phyloP scores from a whole-genome alignment of 78 protist species.

The Speleostelium caveatum region DNA sequence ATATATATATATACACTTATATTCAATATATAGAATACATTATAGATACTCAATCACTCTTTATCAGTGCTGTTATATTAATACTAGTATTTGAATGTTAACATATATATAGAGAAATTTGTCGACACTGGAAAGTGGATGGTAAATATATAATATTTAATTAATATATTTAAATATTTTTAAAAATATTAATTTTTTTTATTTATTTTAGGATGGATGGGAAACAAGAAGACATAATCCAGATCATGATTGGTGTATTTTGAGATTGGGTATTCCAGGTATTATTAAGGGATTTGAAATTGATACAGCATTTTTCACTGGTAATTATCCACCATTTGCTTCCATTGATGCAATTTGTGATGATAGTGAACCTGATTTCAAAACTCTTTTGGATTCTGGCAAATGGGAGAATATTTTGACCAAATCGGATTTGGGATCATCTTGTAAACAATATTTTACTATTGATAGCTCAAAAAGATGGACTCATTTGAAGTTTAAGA shows the following conservation, averaged over 20 bases:
- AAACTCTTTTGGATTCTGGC: neutral
- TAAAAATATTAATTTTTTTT: neutral
- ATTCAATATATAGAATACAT: neutral
- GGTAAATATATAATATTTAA: constrained; percentile 42
- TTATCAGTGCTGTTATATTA: neutral
- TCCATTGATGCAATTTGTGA: constrained; percentile 78
- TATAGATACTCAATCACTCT: no score
- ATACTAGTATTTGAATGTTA: neutral
- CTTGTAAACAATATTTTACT: constrained; percentile 50
- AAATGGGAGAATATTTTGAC: constrained; percentile 74
- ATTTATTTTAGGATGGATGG: constrained; percentile 90
- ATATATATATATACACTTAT: no score
- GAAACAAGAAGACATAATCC: constrained; percentile 90
- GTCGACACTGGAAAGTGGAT: constrained; percentile 78
- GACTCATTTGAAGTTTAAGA: constrained; percentile 87
- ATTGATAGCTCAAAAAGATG: constrained; percentile 1
- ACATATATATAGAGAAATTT: constrained; percentile 12
- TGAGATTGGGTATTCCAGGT: constrained; percentile 87
- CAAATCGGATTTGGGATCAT: constrained; percentile 45
- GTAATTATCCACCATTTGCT: constrained; percentile 88
- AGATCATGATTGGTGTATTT: constrained; percentile 90
- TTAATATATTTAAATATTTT: no score
- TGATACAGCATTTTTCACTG: constrained; percentile 90
- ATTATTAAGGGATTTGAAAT: constrained; percentile 79
- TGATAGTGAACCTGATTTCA: constrained; percentile 31